Percentiles rank a stretch among this genome's conserved stretches.
Conservation (phyloP, 148 eudicot species). For the Camellia japonica region DNA sequence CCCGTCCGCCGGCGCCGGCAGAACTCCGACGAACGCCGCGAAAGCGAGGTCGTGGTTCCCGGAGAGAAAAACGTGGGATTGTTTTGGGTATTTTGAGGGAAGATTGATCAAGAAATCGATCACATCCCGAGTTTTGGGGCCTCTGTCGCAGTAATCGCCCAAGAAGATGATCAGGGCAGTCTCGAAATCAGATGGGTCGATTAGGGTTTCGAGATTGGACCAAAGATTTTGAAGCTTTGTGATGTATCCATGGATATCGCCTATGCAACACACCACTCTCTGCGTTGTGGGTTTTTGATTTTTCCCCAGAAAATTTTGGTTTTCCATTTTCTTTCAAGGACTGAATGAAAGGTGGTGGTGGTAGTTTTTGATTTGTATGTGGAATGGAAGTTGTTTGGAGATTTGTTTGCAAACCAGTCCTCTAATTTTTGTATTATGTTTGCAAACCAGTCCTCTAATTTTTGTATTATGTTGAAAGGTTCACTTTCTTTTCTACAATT, state of each 20-base stretch:
- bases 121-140: constrained; percentile 59
- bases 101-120: constrained; percentile 62
- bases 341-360: too few species aligned
- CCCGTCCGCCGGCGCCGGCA: constrained; percentile 51
- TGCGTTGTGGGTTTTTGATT: constrained; percentile 10
- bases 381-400: too few species aligned
- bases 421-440: too few species aligned
- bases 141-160: constrained; percentile 97
- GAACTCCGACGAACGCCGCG: constrained; percentile 62
- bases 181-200: constrained; percentile 52
- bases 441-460: too few species aligned
- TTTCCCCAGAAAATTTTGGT: neutral
- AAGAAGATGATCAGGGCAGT: constrained; percentile 61
- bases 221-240: constrained; percentile 66
- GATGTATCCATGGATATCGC: constrained; percentile 77
- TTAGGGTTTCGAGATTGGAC: constrained; percentile 59
- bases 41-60: constrained; percentile 88
- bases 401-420: too few species aligned
- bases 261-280: constrained; percentile 63
- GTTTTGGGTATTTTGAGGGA: constrained; percentile 62
- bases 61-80: constrained; percentile 69
- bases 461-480: too few species aligned
- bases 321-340: constrained; percentile 14
- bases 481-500: too few species aligned
- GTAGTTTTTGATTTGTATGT: too few species aligned